These are phyloP conservation scores for Blastobotrys elegans DNA, from an alignment of 1,139 yeast species.

Conservation along the genomic window DNA sequence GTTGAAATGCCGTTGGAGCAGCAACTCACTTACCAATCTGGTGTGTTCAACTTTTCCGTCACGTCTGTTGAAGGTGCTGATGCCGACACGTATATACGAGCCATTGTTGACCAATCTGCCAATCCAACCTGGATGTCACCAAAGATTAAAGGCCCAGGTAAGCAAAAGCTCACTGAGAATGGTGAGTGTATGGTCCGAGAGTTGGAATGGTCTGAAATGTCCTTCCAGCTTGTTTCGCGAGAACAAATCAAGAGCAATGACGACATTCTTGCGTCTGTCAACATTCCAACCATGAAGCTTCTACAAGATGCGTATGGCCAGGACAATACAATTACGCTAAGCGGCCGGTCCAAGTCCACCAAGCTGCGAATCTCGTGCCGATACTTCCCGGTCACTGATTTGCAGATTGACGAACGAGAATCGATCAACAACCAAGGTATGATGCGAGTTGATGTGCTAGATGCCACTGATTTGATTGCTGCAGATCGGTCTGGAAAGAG, in stretches of 20 bases:
- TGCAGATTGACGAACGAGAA: constrained; percentile 68
- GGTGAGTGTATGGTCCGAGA: constrained; percentile 76
- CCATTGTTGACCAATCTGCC: constrained; percentile 69
- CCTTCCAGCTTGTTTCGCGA: constrained; percentile 54
- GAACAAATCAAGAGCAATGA: constrained; percentile 47
- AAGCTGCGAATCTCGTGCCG: constrained; percentile 57
- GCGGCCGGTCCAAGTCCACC: constrained; percentile 41
- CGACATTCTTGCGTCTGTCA: constrained; percentile 56
- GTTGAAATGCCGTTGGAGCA: constrained; percentile 60
- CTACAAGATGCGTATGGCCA: constrained; percentile 59
- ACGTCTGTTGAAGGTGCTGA: constrained; percentile 41
- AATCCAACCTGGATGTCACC: constrained; percentile 56
- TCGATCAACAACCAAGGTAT: constrained; percentile 72
- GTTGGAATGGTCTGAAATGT: constrained; percentile 64
- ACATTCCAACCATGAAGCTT: constrained; percentile 63
- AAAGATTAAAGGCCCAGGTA: constrained; percentile 38
- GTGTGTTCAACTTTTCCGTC: constrained; percentile 68
- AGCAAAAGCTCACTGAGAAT: constrained; percentile 47
- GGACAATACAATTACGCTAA: constrained; percentile 53
- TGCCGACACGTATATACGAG: constrained; percentile 59
- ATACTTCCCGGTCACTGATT: constrained; percentile 68
- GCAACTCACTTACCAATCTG: constrained; percentile 54
- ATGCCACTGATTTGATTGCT: constrained; percentile 68
- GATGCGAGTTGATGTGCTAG: constrained; percentile 55
- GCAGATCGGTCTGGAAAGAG: constrained; percentile 90